Conservation (phyloP, 495 filamentous ascomycete species). For the Penicillium arizonense region DNA sequence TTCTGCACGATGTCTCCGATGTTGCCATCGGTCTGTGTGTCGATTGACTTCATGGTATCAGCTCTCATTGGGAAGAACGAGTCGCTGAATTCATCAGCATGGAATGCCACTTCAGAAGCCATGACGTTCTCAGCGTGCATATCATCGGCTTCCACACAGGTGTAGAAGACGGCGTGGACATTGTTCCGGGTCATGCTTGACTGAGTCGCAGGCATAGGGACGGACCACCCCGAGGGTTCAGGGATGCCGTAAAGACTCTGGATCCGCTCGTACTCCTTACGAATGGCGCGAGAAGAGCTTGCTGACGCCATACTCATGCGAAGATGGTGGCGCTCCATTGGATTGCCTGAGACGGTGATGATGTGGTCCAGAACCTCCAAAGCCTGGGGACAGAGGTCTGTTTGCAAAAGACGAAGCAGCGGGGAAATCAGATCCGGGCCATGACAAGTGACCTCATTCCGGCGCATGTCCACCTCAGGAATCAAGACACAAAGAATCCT, state of each 20-base stretch:
- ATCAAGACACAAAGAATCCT: slow-evolving; percentile 82
- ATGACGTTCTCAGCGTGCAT: slow-evolving; percentile 56
- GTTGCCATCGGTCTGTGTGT: slow-evolving; percentile 71
- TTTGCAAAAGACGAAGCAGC: slow-evolving; percentile 84
- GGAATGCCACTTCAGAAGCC: slow-evolving; percentile 88
- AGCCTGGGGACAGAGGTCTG: slow-evolving; percentile 88
- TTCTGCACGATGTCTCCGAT: slow-evolving; percentile 86
- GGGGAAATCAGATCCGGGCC: slow-evolving; percentile 96
- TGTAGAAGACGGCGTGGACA: slow-evolving; percentile 96
- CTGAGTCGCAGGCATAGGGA: slow-evolving; percentile 88
- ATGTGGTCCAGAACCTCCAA: slow-evolving; percentile 90
- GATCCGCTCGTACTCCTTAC: slow-evolving; percentile 92
- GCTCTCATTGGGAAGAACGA: slow-evolving; percentile 78
- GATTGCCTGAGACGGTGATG: slow-evolving; percentile 88
- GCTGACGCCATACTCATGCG: slow-evolving; percentile 92
- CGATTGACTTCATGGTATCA: slow-evolving; percentile 90
- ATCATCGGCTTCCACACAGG: slow-evolving; percentile 66
- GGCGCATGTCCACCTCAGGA: slow-evolving; percentile 90
- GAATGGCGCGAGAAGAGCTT: slow-evolving; percentile 73
- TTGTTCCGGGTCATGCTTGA: slow-evolving; percentile 81
- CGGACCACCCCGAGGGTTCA: slow-evolving; percentile 92
- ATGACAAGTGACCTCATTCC: slow-evolving; percentile 83
- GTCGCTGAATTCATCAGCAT: slow-evolving; percentile 80
- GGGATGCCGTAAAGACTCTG: slow-evolving; percentile 96
- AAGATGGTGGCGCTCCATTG: slow-evolving; percentile 89